Conservation (phyloP, 2,329 filamentous ascomycete species). For the Penicillium janthinellum region DNA sequence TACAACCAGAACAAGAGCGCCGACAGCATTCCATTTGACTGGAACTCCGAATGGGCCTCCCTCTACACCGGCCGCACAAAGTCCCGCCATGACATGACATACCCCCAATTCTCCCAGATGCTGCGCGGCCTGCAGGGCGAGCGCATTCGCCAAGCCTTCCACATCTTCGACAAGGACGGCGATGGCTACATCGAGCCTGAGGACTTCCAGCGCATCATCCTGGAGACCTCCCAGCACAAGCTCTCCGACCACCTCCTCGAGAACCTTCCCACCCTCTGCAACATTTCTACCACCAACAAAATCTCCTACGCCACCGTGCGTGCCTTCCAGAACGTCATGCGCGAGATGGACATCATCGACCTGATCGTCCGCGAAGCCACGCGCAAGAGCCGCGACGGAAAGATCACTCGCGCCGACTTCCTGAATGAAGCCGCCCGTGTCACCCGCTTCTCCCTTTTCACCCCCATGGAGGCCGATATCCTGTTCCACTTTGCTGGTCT, state of each 20-base stretch:
- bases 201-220: conserved; percentile 95
- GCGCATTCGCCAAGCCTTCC: conserved; percentile 92
- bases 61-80: conserved; percentile 89
- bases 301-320: conserved; percentile 97
- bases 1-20: conserved; percentile 89
- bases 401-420: conserved; percentile 92
- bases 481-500: conserved; percentile 97
- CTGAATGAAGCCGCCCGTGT: conserved; percentile 88
- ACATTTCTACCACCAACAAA: conserved; percentile 87
- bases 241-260: conserved; percentile 92
- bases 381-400: conserved; percentile 79
- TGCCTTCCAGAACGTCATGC: conserved; percentile 96
- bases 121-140: conserved; percentile 93
- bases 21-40: conserved; percentile 88
- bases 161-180: conserved; percentile 83
- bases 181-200: conserved; percentile 95
- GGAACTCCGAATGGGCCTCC: conserved; percentile 94
- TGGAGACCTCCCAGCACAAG: conserved; percentile 91
- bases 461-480: conserved; percentile 97
- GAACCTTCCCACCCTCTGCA: conserved; percentile 90
- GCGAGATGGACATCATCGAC: conserved; percentile 97
- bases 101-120: conserved; percentile 98
- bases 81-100: conserved; percentile 87
- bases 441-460: conserved; percentile 93
- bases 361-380: conserved; percentile 87